Base-by-base conservation (phyloP, 2,329 filamentous ascomycete species). In the Dendrostoma leiphaemia region DNA sequence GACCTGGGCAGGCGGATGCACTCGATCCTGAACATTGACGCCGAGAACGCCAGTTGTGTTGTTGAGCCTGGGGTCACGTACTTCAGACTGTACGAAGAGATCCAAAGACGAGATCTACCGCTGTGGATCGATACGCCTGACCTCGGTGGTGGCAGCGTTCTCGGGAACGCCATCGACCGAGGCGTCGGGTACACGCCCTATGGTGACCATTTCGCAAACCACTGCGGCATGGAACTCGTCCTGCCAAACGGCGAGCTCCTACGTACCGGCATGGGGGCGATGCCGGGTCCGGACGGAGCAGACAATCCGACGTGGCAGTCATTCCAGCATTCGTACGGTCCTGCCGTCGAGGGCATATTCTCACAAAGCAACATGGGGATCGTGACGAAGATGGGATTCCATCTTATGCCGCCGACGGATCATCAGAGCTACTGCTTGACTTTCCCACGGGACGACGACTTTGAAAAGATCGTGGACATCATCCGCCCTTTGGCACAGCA, bases 11-110 rank as follows among this genome's bases (percentile, higher is more conserved):
- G 65, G 35, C 69, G 76, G 37, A 80, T 84, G 79, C 76, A 78
- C 61, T 72, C 71, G 59, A 71, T 84, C 8, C 61, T 83, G 8
- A 69, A 79, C 34, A 72, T 83, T 13, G 74, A 80, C 60, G 71
- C 69, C 0, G 74, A 78, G 15, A 74, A 72, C 38, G 76, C 75
- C 19, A 79, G 71, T 51, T 76, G 71, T 38, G 65, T 83, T 0
- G 71, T 84, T 4, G 80, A 83, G 61, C 81, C 81, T 0, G 80
- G 81, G 1, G 80, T 83, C 0, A 77, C 79, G 0, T 83, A 75
- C 60, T 74, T 75, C 51, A 72, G 72, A 26, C 66, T 83, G 7
- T 72, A 82, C 56, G 71, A 81, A n/a, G 71, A 77, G 48, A 63
- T 81, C n/a, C 64, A 70, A 48, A 69, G 70, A 21, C 61, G 78